These are phyloP conservation scores for Paramyrothecium roridum DNA, from an alignment of 2,329 filamentous ascomycete genomes.

Conservation along the genomic window DNA sequence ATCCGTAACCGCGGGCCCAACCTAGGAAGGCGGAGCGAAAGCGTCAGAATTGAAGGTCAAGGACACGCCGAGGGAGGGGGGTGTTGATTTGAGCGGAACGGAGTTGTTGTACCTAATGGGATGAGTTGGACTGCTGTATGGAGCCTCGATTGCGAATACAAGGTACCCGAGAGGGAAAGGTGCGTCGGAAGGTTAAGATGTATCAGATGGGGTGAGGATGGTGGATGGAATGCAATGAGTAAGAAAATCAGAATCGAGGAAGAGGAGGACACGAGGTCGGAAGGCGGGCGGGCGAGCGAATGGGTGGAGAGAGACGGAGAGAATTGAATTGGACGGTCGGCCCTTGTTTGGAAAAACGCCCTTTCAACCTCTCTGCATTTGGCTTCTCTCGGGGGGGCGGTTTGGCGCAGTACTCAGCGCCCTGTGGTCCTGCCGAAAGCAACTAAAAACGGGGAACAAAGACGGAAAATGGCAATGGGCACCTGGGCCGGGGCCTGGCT, in stretches of 20 bases:
- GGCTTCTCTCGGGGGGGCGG: no score
- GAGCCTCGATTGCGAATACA: background rate
- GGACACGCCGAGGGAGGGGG: constrained; percentile 12
- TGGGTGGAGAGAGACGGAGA: background rate
- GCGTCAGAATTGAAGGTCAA: background rate
- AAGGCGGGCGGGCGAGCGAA: background rate
- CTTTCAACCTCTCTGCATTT: no score
- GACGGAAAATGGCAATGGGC: background rate
- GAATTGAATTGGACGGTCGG: background rate
- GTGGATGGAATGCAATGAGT: background rate
- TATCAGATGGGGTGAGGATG: background rate
- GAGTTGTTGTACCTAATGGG: constrained; percentile 11
- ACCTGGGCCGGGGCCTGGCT: background rate
- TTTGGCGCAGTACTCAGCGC: no score
- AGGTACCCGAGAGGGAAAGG: background rate
- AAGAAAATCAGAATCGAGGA: background rate
- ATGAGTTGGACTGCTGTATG: constrained; percentile 11
- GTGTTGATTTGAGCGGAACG: constrained; percentile 15
- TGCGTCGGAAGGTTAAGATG: background rate
- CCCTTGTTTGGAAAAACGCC: background rate
- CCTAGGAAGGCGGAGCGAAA: background rate
- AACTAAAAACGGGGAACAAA: background rate
- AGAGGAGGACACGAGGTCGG: background rate
- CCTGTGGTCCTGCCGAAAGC: background rate
- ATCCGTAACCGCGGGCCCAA: background rate